These are phyloP conservation scores for Xylariaceae sp. DNA, from an alignment of 2,329 filamentous ascomycete genomes.

Conservation along the genomic window DNA sequence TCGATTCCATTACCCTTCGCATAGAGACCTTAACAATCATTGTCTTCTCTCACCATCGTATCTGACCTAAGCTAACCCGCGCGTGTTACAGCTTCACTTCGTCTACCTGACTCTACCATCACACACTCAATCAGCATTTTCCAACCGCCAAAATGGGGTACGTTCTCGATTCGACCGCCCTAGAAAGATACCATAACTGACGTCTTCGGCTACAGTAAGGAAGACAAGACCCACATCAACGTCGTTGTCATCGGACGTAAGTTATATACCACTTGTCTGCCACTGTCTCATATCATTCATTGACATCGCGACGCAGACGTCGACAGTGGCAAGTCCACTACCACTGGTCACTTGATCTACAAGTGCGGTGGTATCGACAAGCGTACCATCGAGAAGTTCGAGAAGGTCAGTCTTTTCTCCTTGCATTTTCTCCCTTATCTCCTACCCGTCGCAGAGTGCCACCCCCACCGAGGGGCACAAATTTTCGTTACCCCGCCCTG, in stretches of 20 bases:
- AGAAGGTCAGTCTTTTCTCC: conserved; percentile 74
- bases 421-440: not conserved
- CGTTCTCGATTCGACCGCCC: conserved; percentile 10
- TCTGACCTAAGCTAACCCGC: not conserved
- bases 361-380: conserved; percentile 99
- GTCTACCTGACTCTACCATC: not conserved
- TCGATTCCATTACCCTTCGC: conserved; percentile 2
- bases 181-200: conserved; percentile 9
- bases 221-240: conserved; percentile 95
- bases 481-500: conserved; percentile 26
- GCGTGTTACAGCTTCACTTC: conserved; percentile 7
- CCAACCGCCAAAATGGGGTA: conserved; percentile 34
- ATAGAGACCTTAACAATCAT: conserved; percentile 8
- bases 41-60: conserved; percentile 3
- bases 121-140: conserved; percentile 1
- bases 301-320: conserved; percentile 21
- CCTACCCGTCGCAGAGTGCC: conserved; percentile 14
- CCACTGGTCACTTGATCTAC: conserved; percentile 94
- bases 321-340: conserved; percentile 48
- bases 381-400: conserved; percentile 99
- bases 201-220: conserved; percentile 61
- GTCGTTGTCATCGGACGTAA: conserved; percentile 81
- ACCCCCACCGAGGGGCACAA: conserved; percentile 25
- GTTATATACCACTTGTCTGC: conserved; percentile 16
- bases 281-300: not conserved